Base-by-base conservation (phyloP, 208 protist species). In the Leishmania major region DNA sequence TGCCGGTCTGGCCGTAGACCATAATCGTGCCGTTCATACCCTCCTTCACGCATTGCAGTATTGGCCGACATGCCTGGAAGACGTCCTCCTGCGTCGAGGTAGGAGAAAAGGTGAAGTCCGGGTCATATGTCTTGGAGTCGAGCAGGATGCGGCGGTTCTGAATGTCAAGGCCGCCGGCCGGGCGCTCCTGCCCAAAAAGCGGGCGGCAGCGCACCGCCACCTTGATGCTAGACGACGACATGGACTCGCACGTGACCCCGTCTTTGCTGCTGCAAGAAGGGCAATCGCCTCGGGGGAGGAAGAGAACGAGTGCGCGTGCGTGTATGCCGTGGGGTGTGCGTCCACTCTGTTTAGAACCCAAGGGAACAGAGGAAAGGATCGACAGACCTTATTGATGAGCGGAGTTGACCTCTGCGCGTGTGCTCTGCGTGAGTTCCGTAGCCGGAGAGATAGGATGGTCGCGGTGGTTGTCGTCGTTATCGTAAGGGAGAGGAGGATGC, bases 1-100 rank as follows among this genome's bases (percentile, higher is more conserved):
- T 99, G 31, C 98, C 96, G 13, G 96, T 99, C 88, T 99, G 97
- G 5, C 97, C 97, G 84, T 99, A 99, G 43, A 97, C 94, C 91
- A 99, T 97, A 53, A 99, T 96, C 28, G 95, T 98, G 66, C 94
- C 96, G 83, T 99, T 96, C 78, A 97, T 87, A 15, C 97, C 97
- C 35, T 98, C 90, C 86, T 98, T 92, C 2, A 98, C 93, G 60
- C 93, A 94, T 49, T 98, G 87, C 53, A 99, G 84, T 40, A 98
- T 96, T 4, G 93, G 94, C 4, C 87, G 84, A 64, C 96, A 98
- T 15, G 93, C 84, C 45, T 91, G 87, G 75, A 96, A 98, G 31
- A 99, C 84, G 71, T 98, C 91, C 40, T 94, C 89, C 78, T 99
- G 98, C 22, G 87, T 91, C 10, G 94, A 79, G 1, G 87, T 86